Evolutionary conservation across 768 basidiomycete genomes (phyloP).

Genomic region (Collybia sp.): DNA sequence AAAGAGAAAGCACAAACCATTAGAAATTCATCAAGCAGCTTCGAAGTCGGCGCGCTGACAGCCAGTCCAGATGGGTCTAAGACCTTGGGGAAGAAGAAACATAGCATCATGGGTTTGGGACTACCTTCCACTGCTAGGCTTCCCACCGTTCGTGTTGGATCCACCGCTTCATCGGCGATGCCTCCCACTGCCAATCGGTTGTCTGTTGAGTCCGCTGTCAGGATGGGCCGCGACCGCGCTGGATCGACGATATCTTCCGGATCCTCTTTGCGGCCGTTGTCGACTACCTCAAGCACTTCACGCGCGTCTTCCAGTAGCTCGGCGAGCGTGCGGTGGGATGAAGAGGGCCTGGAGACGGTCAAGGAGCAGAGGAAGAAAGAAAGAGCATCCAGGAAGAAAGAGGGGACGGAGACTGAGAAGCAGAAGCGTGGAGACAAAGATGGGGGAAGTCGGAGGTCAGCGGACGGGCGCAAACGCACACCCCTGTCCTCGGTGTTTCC

Average conservation of each 20-base stretch:
- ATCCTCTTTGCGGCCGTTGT: slow-evolving; percentile 43
- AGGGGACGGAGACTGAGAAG: slow-evolving; percentile 15
- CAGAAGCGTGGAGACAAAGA: not conserved
- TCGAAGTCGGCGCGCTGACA: slow-evolving; percentile 59
- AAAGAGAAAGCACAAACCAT: slow-evolving; percentile 24
- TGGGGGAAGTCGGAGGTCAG: slow-evolving; percentile 7
- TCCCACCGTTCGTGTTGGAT: slow-evolving; percentile 33
- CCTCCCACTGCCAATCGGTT: slow-evolving; percentile 21
- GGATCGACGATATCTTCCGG: slow-evolving; percentile 31
- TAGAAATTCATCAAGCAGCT: slow-evolving; percentile 56
- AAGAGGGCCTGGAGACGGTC: slow-evolving; percentile 41
- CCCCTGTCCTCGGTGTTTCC: slow-evolving; percentile 61
- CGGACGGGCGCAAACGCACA: slow-evolving; percentile 50
- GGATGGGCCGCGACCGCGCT: slow-evolving; percentile 23
- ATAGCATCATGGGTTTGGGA: slow-evolving; percentile 58
- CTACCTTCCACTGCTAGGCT: slow-evolving; percentile 51
- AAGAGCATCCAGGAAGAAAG: slow-evolving; percentile 21
- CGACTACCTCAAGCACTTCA: slow-evolving; percentile 24
- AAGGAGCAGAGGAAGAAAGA: slow-evolving; percentile 38
- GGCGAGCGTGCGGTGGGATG: slow-evolving; percentile 48
- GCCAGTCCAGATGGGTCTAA: slow-evolving; percentile 28
- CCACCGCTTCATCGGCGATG: slow-evolving; percentile 28
- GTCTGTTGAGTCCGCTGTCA: slow-evolving; percentile 28
- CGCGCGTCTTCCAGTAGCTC: slow-evolving; percentile 35
- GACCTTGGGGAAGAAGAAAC: slow-evolving; percentile 52